A percentile compares a stretch with the other conserved stretches of the same genome.
phyloP scores from a whole-genome alignment of 495 filamentous ascomycete species.

The Schizothecium vesticola region DNA sequence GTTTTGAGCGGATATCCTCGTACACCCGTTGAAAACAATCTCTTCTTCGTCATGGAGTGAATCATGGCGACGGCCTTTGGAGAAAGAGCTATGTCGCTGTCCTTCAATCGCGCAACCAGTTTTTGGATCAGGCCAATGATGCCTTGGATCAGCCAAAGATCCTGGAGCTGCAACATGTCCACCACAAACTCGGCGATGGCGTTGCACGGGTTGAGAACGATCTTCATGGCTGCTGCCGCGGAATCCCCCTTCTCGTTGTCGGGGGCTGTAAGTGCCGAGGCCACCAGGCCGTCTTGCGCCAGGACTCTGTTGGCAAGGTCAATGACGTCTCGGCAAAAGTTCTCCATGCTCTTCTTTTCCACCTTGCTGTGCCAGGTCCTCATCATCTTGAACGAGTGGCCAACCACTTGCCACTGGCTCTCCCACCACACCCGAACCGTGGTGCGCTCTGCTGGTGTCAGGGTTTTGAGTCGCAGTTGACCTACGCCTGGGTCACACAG shows the following conservation, averaged over 20 bases:
- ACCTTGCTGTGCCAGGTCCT: slow-evolving; percentile 68
- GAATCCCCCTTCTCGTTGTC: slow-evolving; percentile 39
- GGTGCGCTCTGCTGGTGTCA: slow-evolving; percentile 54
- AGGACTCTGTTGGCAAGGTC: slow-evolving; percentile 84
- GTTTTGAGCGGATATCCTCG: slow-evolving; percentile 56
- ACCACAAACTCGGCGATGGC: slow-evolving; percentile 61
- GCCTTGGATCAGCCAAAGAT: slow-evolving; percentile 72
- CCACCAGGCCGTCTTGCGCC: slow-evolving; percentile 72
- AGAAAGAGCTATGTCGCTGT: slow-evolving; percentile 62
- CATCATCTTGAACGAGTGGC: slow-evolving; percentile 75
- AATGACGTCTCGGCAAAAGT: slow-evolving; percentile 91
- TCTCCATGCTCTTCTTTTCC: slow-evolving; percentile 71
- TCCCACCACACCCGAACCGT: slow-evolving; percentile 74
- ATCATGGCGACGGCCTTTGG: slow-evolving; percentile 56
- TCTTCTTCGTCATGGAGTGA: slow-evolving; percentile 45
- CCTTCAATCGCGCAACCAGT: slow-evolving; percentile 65
- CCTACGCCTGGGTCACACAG: slow-evolving; percentile 80
- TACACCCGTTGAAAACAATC: slow-evolving; percentile 19
- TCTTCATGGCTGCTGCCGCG: slow-evolving; percentile 43
- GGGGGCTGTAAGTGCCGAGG: slow-evolving; percentile 52
- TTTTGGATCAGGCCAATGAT: slow-evolving; percentile 61
- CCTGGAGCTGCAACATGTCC: slow-evolving; percentile 78
- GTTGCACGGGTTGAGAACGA: slow-evolving; percentile 54
- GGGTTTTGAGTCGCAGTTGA: slow-evolving; percentile 61
- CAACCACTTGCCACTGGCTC: slow-evolving; percentile 69